These are phyloP conservation scores for Bodo saltans DNA, from an alignment of 78 protist genomes.

Conservation along the genomic window DNA sequence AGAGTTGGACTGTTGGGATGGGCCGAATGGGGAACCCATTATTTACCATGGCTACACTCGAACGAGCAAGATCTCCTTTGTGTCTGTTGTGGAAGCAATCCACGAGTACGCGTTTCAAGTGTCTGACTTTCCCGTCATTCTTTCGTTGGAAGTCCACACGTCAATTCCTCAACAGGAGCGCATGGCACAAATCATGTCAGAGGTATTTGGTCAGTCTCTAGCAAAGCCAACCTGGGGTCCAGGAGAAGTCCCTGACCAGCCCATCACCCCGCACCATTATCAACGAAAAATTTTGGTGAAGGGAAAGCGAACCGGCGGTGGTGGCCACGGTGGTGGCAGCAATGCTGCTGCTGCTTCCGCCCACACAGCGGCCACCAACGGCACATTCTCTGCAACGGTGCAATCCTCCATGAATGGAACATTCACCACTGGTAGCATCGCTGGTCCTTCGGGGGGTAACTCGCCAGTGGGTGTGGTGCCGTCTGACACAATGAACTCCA, in stretches of 20 bases:
- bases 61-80: slow-evolving; percentile 26
- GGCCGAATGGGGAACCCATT: slow-evolving; percentile 33
- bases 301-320: too few species aligned
- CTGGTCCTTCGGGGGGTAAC: neutral
- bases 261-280: neutral
- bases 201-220: neutral
- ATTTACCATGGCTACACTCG: slow-evolving; percentile 38
- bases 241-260: neutral
- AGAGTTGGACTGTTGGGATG: slow-evolving; percentile 50
- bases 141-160: slow-evolving; percentile 32
- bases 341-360: neutral
- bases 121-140: slow-evolving; percentile 24
- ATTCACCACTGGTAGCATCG: neutral
- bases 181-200: slow-evolving; percentile 19
- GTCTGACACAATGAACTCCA: neutral
- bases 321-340: too few species aligned
- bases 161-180: neutral
- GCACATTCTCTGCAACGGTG: neutral
- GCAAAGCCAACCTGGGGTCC: neutral
- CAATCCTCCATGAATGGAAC: neutral
- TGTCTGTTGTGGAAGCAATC: slow-evolving; percentile 6
- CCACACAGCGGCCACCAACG: neutral
- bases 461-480: neutral
- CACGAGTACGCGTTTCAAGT: slow-evolving; percentile 29
- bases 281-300: neutral